Base-by-base conservation (phyloP, 2,329 filamentous ascomycete species). In the Fulvia fulva region DNA sequence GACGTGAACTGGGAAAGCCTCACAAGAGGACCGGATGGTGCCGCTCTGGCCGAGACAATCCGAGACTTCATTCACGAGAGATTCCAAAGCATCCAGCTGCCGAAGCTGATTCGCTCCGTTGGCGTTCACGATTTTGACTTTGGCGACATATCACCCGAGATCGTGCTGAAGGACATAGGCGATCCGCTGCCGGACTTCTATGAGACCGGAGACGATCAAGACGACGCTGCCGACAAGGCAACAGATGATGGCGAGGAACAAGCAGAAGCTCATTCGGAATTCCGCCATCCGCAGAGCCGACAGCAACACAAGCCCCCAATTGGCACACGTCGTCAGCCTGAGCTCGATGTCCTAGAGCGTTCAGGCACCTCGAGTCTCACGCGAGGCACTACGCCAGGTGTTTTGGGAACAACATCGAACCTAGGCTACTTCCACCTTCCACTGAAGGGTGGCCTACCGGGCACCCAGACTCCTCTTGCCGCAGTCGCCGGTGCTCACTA, bases 121-220 rank as follows among this genome's bases (percentile, higher is more conserved):
- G 88, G 91, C 55, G 92, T 97, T 43, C 92, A 97, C 73, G 87
- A 90, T 61, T 99, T 99, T 76, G 87, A 93, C 63, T 97, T 99
- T 73, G 94, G 94, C 50, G 85, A 81, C 26, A 86, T 93, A 51
- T 81, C 89, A 41, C 94, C 94, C 1, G 84, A 89, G 66, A 83
- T 99, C 44, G 91, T 95, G 71, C 87, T 99, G 69, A 97, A 97
- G 76, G 94, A 97, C 74, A 92, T 99, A 61, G 95, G 93, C 67
- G 92, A 99, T 72, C 94, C 94, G 1, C 82, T 97, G 58, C 87
- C 91, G 0, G 94, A 99, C 69, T 99, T 99, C 71, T 99, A 99
- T 78, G 94, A 97, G 67, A 87, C 90, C 66, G 85, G 89, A 25
- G 78, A 86, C 37, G 87, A 88, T 37, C 74, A 71, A 2, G 73